phyloP scores from a whole-genome alignment of 306 rosid genomes.

The Trichosanthes truncata region DNA sequence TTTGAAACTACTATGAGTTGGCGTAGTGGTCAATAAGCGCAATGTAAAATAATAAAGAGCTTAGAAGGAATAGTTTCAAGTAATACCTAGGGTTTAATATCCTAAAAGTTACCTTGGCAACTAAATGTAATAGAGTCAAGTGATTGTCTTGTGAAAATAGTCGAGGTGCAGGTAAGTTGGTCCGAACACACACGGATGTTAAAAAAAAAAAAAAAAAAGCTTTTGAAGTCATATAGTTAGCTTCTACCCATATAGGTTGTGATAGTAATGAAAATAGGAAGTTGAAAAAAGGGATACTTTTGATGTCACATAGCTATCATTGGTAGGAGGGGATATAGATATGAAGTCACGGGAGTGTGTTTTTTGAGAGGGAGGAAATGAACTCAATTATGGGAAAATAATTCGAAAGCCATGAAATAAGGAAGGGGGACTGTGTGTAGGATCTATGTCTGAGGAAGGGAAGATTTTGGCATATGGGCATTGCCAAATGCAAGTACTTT shows the following conservation, averaged over 20 bases:
- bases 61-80: too few species aligned
- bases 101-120: too few species aligned
- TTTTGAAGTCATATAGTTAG: background rate
- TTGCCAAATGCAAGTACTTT: background rate
- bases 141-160: background rate
- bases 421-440: background rate
- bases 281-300: background rate
- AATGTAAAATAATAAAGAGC: too few species aligned
- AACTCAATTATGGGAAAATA: background rate
- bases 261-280: background rate
- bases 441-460: conserved; percentile 1
- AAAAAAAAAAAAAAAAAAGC: too few species aligned
- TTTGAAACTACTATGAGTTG: too few species aligned
- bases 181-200: too few species aligned
- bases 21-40: too few species aligned
- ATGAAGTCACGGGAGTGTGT: background rate
- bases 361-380: background rate
- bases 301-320: background rate
- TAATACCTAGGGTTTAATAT: too few species aligned
- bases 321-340: background rate
- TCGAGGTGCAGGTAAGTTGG: background rate
- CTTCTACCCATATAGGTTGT: background rate
- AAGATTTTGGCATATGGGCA: conserved; percentile 6
- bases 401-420: conserved; percentile 2
- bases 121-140: too few species aligned